Evolutionary conservation across 192 early-diverging fungal genomes (phyloP).

Genomic region (Obelidium mucronatum): DNA sequence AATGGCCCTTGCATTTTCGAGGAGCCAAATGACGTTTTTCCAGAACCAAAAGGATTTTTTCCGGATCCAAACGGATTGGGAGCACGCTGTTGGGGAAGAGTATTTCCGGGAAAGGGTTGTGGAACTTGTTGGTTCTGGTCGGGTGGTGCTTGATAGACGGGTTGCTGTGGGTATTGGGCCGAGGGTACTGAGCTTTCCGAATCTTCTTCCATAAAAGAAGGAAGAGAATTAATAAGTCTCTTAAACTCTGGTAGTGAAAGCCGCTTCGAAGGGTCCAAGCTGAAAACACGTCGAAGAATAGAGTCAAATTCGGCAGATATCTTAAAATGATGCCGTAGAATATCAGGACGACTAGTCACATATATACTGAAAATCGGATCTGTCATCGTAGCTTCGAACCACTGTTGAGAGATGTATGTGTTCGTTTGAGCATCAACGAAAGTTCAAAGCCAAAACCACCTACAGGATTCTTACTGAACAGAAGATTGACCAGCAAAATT

Average conservation of each 20-base stretch:
- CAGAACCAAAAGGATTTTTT: background rate
- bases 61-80: background rate
- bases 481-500: conserved; percentile 76
- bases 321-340: conserved; percentile 43
- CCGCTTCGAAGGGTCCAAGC: conserved; percentile 33
- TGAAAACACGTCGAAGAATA: conserved; percentile 27
- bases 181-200: conserved; percentile 1
- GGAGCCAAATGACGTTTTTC: conserved; percentile 23
- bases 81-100: background rate
- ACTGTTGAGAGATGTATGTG: conserved; percentile 34
- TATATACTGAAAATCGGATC: conserved; percentile 81
- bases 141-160: background rate
- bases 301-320: conserved; percentile 39
- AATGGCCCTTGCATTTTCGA: conserved; percentile 32
- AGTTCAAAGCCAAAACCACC: background rate
- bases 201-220: conserved; percentile 31
- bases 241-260: conserved; percentile 28
- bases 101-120: background rate
- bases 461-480: conserved; percentile 80
- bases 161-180: background rate
- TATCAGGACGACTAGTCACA: conserved; percentile 33
- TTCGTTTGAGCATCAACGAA: background rate
- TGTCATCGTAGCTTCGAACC: conserved; percentile 58
- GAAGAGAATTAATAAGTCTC: conserved; percentile 20
- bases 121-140: background rate